phyloP scores from a whole-genome alignment of 352 stramenopile genomes.

The Phytophthora lateralis region DNA sequence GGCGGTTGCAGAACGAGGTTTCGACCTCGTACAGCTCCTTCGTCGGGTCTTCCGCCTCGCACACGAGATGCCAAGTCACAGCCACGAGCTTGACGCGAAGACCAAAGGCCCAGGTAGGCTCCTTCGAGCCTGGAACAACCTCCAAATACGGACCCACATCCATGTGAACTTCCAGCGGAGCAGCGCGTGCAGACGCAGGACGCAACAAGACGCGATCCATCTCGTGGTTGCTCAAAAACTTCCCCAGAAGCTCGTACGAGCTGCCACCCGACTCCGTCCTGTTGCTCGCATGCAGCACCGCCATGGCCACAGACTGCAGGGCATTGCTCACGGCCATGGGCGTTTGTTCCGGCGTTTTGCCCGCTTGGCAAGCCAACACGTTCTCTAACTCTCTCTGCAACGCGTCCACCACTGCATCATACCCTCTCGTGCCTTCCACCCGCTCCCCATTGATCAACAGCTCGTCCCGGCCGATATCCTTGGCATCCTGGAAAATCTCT shows the following conservation, averaged over 20 bases:
- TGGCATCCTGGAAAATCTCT: slow-evolving; percentile 76
- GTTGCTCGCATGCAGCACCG: slow-evolving; percentile 66
- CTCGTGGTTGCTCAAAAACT: slow-evolving; percentile 58
- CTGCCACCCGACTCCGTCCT: slow-evolving; percentile 77
- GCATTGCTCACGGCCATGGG: slow-evolving; percentile 40
- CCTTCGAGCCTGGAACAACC: slow-evolving; percentile 11
- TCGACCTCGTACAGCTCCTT: slow-evolving; percentile 58
- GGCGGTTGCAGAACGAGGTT: slow-evolving; percentile 63
- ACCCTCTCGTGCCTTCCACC: slow-evolving; percentile 54
- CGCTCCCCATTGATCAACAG: slow-evolving; percentile 65
- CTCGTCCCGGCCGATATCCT: slow-evolving; percentile 82
- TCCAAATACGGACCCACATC: slow-evolving; percentile 66
- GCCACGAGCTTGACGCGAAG: slow-evolving; percentile 57
- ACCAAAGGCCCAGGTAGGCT: slow-evolving; percentile 58
- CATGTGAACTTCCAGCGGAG: slow-evolving; percentile 58
- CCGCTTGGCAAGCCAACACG: slow-evolving; percentile 35
- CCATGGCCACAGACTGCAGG: slow-evolving; percentile 36
- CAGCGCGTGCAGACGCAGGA: slow-evolving; percentile 61
- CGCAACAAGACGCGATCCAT: slow-evolving; percentile 68
- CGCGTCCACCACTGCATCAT: slow-evolving; percentile 59
- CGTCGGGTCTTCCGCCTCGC: slow-evolving; percentile 68
- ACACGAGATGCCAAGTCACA: slow-evolving; percentile 75
- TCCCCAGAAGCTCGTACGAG: slow-evolving; percentile 71
- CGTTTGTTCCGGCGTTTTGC: slow-evolving; percentile 33
- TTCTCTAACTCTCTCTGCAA: slow-evolving; percentile 53